A percentile compares a stretch with the other conserved stretches of the same genome.
These are phyloP conservation scores for Suhomyces taliae DNA, from an alignment of 1,139 yeast genomes.

Conservation along the genomic window DNA sequence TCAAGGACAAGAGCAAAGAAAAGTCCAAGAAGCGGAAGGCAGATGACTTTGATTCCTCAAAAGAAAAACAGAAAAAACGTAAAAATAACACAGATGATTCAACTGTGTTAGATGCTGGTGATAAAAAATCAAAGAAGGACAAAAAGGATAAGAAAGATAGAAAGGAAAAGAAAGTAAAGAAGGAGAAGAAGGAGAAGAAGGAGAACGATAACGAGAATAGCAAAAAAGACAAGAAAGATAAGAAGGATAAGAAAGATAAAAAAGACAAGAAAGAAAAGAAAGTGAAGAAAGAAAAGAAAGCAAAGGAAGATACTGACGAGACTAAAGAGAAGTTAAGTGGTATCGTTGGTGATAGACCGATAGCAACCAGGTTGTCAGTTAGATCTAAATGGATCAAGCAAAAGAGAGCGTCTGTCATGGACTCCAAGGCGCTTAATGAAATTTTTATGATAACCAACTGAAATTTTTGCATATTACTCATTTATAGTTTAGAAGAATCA, in stretches of 20 bases:
- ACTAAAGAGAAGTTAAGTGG: conserved; percentile 15
- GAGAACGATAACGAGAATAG: conserved; percentile 23
- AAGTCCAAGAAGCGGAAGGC: conserved; percentile 12
- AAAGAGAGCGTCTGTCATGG: conserved; percentile 89
- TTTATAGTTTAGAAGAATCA: too few species aligned
- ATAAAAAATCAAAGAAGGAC: conserved; percentile 18
- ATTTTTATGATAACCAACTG: conserved; percentile 78
- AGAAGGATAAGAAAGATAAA: conserved; percentile 18
- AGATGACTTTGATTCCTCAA: conserved; percentile 9
- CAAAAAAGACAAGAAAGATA: conserved; percentile 17
- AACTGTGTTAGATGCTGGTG: conserved; percentile 15
- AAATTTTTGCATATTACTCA: neutral
- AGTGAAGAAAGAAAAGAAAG: conserved; percentile 19
- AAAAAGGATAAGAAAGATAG: conserved; percentile 20
- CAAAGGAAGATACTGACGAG: conserved; percentile 18
- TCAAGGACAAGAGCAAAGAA: conserved; percentile 2
- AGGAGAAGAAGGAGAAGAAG: conserved; percentile 24
- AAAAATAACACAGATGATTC: neutral
- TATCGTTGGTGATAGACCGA: conserved; percentile 19
- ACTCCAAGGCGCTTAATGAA: conserved; percentile 83
- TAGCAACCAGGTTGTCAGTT: conserved; percentile 69
- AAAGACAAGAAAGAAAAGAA: conserved; percentile 22
- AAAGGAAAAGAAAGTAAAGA: conserved; percentile 30
- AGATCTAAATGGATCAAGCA: conserved; percentile 86
- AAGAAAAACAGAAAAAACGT: neutral